phyloP scores from a whole-genome alignment of 2,329 filamentous ascomycete species.

The Berkeleyomyces basicola region DNA sequence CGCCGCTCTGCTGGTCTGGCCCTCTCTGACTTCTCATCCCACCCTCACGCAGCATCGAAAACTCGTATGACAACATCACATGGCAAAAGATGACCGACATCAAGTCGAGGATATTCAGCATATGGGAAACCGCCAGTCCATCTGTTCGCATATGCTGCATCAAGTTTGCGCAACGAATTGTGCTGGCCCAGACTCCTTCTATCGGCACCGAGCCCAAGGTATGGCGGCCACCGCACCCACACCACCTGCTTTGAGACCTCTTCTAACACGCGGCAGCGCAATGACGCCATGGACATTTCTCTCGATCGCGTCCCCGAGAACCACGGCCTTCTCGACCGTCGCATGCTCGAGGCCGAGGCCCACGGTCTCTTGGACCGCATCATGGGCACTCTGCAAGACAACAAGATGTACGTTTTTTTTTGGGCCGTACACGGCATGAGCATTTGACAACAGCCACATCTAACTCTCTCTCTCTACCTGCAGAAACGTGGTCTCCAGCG shows the following conservation, averaged over 20 bases:
- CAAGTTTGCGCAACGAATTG: conserved; percentile 90
- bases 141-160: conserved; percentile 85
- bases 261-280: conserved; percentile 22
- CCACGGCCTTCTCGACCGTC: conserved; percentile 62
- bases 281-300: conserved; percentile 54
- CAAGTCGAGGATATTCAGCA: conserved; percentile 71
- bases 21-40: background rate
- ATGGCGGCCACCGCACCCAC: conserved; percentile 22
- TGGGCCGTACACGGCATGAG: background rate
- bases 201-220: conserved; percentile 69
- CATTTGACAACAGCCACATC: background rate
- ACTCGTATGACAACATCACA: conserved; percentile 60
- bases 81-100: conserved; percentile 84
- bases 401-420: conserved; percentile 20
- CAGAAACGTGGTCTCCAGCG: conserved; percentile 32
- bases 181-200: conserved; percentile 81
- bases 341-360: conserved; percentile 80
- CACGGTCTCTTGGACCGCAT: conserved; percentile 81
- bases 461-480: conserved; percentile 9
- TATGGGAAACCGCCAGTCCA: conserved; percentile 67
- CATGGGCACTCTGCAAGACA: conserved; percentile 69
- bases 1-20: background rate
- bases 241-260: background rate
- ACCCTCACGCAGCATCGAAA: conserved; percentile 52
- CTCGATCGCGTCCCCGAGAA: conserved; percentile 69